Percentiles rank a stretch among this genome's conserved stretches.
Evolutionary conservation across 805 yeast species (phyloP).

Genomic region (Candida incommunis): DNA sequence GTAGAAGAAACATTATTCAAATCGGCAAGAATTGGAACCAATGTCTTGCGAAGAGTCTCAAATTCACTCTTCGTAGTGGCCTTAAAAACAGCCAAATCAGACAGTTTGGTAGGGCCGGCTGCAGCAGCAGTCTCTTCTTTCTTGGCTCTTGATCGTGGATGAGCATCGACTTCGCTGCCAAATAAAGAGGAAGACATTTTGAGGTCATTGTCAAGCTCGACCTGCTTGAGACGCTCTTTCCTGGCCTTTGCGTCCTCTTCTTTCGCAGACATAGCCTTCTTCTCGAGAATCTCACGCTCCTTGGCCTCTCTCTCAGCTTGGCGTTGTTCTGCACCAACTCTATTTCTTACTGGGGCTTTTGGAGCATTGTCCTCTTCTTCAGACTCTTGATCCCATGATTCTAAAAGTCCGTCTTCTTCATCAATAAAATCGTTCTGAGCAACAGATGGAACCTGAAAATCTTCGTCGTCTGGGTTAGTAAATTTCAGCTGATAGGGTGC

Average conservation of each 20-base stretch:
- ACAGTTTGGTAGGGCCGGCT: constrained; percentile 23
- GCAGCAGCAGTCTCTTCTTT: constrained; percentile 24
- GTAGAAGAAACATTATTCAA: constrained; percentile 43
- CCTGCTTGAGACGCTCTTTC: constrained; percentile 58
- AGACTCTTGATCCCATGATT: constrained; percentile 73
- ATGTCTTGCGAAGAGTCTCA: constrained; percentile 60
- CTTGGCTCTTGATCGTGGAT: constrained; percentile 26
- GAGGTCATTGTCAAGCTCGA: constrained; percentile 74
- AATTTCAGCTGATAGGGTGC: too few relatives aligned
- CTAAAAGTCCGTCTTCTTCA: constrained; percentile 67
- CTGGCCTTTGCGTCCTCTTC: constrained; percentile 61
- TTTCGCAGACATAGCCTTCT: constrained; percentile 29
- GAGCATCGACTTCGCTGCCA: constrained; percentile 49
- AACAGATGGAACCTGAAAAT: constrained; percentile 53
- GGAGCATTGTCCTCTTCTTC: constrained; percentile 40
- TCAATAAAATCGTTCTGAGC: constrained; percentile 77
- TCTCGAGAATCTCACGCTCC: constrained; percentile 33
- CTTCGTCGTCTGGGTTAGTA: constrained; percentile 63
- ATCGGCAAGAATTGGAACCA: constrained; percentile 44
- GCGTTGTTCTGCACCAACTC: constrained; percentile 28
- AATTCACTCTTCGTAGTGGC: constrained; percentile 70
- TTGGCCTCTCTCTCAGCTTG: constrained; percentile 26
- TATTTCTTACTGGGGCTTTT: constrained; percentile 28
- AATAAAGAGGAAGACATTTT: constrained; percentile 88
- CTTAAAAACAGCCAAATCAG: constrained; percentile 51